Evolutionary conservation across 805 yeast genomes (phyloP), one percentile per base, ranked within the genome.

Genomic region (Wickerhamomyces hampshirensis): DNA sequence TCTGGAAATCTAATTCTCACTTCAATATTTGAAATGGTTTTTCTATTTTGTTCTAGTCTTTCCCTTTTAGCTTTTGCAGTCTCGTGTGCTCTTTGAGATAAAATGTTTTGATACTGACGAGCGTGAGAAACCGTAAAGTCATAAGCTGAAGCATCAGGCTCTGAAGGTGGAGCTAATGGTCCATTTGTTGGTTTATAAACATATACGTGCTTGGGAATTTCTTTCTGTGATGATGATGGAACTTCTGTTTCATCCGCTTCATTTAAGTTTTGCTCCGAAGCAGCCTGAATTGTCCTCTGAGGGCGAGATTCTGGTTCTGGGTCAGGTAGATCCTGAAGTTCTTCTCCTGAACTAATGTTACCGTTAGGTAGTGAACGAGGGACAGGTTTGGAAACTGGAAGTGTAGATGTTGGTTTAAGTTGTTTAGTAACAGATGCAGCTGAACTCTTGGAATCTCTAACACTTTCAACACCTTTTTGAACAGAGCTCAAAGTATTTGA

Each of bases 1-100:
- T 80, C 84, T 1, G 85, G 84, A 40, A 81, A 72, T 35, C 71
- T 64, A 9, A 80, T 48, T 38, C 86, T 62, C 2, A 80, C 52
- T 6, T 62, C 51, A 11, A 51, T 58, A 35, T 51, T 59, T 42
- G 43, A 50, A 39, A 38, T 24, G n/a, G 46, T 50, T 39, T 40
- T 56, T 43, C 47, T 51, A 32, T 42, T 54, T 4, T 43, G 41
- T 7, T 51, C 52, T 15, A 58, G 47, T 31, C 60, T 50, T 27
- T 58, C 55, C 31, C 65, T 66, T 30, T 69, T 63, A 24, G 68
- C 51, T 26, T 66, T 56, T 33, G 59, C 63, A 4, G 77, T 59
- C 18, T 55, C 51, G 8, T 55, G 59, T 9, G 77, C 69, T 39
- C 59, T 60, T 35, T 60, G 56, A 3, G 70, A 51, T 8, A 79